These are phyloP conservation scores for Elsinoe ampelina DNA, from an alignment of 2,329 filamentous ascomycete genomes.

Conservation along the genomic window DNA sequence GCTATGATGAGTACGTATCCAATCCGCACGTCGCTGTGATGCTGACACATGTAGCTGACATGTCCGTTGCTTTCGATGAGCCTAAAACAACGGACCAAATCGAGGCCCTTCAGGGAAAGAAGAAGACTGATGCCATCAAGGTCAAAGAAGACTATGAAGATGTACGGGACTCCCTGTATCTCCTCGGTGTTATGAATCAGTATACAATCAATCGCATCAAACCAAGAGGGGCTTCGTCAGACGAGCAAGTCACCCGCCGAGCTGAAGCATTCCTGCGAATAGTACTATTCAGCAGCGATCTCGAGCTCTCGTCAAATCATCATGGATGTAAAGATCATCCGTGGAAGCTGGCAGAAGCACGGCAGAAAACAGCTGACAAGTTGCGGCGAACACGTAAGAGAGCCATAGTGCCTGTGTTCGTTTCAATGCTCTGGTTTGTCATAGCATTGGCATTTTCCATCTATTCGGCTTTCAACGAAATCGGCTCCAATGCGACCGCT, in stretches of 20 bases:
- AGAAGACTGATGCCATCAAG: neutral
- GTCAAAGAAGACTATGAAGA: conserved; percentile 26
- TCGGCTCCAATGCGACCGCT: conserved; percentile 34
- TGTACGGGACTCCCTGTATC: conserved; percentile 37
- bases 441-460: conserved; percentile 31
- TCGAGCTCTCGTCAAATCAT: conserved; percentile 16
- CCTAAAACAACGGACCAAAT: neutral
- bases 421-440: conserved; percentile 37
- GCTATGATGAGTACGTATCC: conserved; percentile 26
- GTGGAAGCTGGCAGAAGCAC: conserved; percentile 23
- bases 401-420: conserved; percentile 34
- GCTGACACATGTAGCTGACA: conserved; percentile 15
- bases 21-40: neutral
- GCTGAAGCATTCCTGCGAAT: conserved; percentile 34
- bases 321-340: neutral
- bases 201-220: conserved; percentile 30
- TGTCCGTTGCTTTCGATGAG: neutral
- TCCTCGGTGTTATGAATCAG: conserved; percentile 38
- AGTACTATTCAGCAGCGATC: conserved; percentile 33
- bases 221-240: conserved; percentile 13
- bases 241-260: conserved; percentile 19
- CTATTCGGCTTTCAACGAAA: conserved; percentile 27
- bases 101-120: neutral
- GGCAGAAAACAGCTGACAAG: conserved; percentile 30
- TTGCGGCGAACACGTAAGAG: conserved; percentile 33